These are phyloP conservation scores for Aspergillus neotritici DNA, from an alignment of 2,329 filamentous ascomycete species.

Conservation along the genomic window DNA sequence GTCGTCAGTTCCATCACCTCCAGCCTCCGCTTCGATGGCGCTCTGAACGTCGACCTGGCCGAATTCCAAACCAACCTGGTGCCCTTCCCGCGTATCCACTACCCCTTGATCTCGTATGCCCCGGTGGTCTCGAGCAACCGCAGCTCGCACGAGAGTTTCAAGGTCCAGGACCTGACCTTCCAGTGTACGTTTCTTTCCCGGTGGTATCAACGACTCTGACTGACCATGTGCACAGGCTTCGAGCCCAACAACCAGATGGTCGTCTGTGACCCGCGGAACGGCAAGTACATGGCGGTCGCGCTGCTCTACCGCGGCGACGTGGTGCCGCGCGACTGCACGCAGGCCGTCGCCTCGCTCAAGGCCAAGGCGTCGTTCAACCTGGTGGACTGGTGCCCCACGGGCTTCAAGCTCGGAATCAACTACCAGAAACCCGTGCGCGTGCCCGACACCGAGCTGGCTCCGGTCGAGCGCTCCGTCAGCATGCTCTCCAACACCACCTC, in stretches of 20 bases:
- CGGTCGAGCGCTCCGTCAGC: constrained; percentile 51
- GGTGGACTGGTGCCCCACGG: constrained; percentile 64
- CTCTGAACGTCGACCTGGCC: constrained; percentile 62
- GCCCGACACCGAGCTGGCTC: constrained; percentile 49
- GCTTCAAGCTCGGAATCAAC: constrained; percentile 65
- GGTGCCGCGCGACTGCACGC: constrained; percentile 56
- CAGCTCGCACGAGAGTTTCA: constrained; percentile 82
- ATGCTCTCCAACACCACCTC: constrained; percentile 65
- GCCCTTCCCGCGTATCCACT: constrained; percentile 63
- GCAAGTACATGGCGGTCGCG: constrained; percentile 65
- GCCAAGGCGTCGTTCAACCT: constrained; percentile 60
- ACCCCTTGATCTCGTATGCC: constrained; percentile 60
- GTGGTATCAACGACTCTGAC: background rate
- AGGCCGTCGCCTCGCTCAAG: constrained; percentile 57
- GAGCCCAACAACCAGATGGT: constrained; percentile 67
- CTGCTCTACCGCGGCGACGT: constrained; percentile 63
- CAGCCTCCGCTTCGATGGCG: constrained; percentile 60
- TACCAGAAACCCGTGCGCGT: constrained; percentile 55
- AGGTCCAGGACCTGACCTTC: constrained; percentile 67
- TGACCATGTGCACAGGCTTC: constrained; percentile 44
- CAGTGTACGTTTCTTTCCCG: constrained; percentile 46
- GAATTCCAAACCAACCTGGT: constrained; percentile 67
- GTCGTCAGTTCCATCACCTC: constrained; percentile 64
- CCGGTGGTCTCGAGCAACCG: constrained; percentile 63
- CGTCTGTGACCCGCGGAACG: constrained; percentile 60